Conservation (phyloP, 2,329 filamentous ascomycete genomes). For the Cordyceps farinosa region DNA sequence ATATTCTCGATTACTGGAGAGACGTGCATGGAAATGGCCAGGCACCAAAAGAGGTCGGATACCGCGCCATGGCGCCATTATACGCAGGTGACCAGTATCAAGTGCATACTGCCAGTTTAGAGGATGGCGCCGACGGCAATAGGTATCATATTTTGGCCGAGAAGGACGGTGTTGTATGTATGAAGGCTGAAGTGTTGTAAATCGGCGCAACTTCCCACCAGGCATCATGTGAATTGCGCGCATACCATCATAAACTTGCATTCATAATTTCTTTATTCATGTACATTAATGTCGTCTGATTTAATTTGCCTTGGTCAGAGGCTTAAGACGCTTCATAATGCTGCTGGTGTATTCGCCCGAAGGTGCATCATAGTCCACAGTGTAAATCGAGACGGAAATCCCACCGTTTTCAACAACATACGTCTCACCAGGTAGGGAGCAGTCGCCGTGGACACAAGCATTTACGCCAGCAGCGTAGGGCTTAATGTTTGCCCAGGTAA, state of each 20-base stretch:
- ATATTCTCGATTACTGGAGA: slow-evolving; percentile 66
- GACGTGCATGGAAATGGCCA: slow-evolving; percentile 41
- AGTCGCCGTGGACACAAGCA: slow-evolving; percentile 49
- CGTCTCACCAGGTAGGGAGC: slow-evolving; percentile 48
- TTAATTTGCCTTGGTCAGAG: slow-evolving; percentile 19
- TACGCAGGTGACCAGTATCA: slow-evolving; percentile 63
- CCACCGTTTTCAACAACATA: slow-evolving; percentile 42
- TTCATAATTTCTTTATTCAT: background rate
- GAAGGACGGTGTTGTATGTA: slow-evolving; percentile 15
- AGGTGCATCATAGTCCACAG: slow-evolving; percentile 49
- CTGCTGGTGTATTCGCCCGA: slow-evolving; percentile 23
- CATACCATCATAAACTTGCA: background rate
- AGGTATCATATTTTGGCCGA: slow-evolving; percentile 9
- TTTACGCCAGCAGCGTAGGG: slow-evolving; percentile 41
- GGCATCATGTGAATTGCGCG: background rate
- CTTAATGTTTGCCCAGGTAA: slow-evolving; percentile 39
- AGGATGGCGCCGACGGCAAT: background rate
- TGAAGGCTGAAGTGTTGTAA: slow-evolving; percentile 16
- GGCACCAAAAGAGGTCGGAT: slow-evolving; percentile 47
- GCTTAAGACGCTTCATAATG: slow-evolving; percentile 26
- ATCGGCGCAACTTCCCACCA: no score
- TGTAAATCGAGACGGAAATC: slow-evolving; percentile 44
- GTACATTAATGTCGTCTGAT: background rate
- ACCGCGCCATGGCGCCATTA: slow-evolving; percentile 66
- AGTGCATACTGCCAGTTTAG: background rate